These are phyloP conservation scores for Cladosporium velox DNA, from an alignment of 2,329 filamentous ascomycete genomes.

Conservation along the genomic window DNA sequence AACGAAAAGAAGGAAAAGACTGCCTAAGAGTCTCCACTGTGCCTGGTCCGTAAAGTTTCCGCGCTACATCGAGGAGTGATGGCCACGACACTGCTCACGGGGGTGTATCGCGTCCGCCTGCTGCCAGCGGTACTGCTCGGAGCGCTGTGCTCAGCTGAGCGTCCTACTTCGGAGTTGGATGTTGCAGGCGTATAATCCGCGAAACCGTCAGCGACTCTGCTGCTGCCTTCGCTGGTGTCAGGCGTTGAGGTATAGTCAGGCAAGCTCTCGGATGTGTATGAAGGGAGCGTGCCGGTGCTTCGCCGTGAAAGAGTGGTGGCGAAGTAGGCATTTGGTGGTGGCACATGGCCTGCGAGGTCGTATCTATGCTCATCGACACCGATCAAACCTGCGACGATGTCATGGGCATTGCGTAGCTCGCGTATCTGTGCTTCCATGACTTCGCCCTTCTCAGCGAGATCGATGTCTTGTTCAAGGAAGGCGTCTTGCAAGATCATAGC, in stretches of 20 bases:
- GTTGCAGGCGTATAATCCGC: slow-evolving; percentile 39
- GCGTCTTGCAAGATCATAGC: slow-evolving; percentile 47
- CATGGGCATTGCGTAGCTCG: slow-evolving; percentile 54
- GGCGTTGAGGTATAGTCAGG: slow-evolving; percentile 49
- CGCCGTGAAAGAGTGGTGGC: slow-evolving; percentile 36
- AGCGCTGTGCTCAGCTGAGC: not conserved
- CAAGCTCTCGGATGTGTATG: slow-evolving; percentile 42
- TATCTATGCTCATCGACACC: slow-evolving; percentile 35
- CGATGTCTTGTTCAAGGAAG: slow-evolving; percentile 40
- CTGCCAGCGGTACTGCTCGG: slow-evolving; percentile 26
- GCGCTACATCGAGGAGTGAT: slow-evolving; percentile 43
- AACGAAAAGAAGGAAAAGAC: not conserved
- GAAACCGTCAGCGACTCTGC: slow-evolving; percentile 46
- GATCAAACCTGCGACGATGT: slow-evolving; percentile 48
- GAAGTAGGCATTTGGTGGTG: slow-evolving; percentile 31
- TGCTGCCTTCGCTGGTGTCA: slow-evolving; percentile 28
- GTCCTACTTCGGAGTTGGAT: slow-evolving; percentile 17
- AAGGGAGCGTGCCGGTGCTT: slow-evolving; percentile 37
- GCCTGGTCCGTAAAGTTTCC: slow-evolving; percentile 40
- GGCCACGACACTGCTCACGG: slow-evolving; percentile 46
- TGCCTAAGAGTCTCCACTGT: slow-evolving; percentile 13
- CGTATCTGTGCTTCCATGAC: slow-evolving; percentile 53
- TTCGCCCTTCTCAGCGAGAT: slow-evolving; percentile 45
- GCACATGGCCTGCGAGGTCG: slow-evolving; percentile 31
- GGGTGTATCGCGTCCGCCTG: slow-evolving; percentile 34